Conservation (phyloP, 148 eudicot genomes). For the Fagopyrum esculentum region DNA sequence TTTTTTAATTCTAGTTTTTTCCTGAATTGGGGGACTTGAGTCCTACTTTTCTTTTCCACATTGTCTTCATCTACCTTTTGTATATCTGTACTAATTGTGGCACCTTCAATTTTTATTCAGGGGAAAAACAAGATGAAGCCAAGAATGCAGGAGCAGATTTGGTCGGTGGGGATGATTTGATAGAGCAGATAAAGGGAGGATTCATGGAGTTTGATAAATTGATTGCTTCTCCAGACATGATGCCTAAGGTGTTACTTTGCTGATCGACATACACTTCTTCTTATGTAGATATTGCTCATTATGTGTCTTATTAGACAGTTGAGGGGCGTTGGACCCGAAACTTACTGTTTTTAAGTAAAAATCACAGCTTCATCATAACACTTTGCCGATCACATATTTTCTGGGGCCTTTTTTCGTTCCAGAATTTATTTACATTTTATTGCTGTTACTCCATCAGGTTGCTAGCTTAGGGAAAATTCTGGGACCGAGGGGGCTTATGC, state of each 20-base stretch:
- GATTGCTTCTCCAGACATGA: constrained; percentile 97
- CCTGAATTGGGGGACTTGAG: background rate
- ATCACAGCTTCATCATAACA: background rate
- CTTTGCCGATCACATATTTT: background rate
- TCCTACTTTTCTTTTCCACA: background rate
- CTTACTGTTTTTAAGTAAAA: background rate
- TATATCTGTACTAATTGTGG: background rate
- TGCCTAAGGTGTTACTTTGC: constrained; percentile 71
- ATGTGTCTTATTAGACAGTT: background rate
- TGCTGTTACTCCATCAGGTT: constrained; percentile 41
- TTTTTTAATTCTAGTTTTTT: background rate
- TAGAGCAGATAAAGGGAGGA: constrained; percentile 80
- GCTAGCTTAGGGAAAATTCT: constrained; percentile 82
- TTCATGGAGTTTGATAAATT: constrained; percentile 95
- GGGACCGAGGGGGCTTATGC: constrained; percentile 99
- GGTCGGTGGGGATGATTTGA: constrained; percentile 94
- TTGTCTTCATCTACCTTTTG: background rate
- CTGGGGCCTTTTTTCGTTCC: background rate
- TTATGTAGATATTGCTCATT: constrained; percentile 4
- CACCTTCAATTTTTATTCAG: constrained; percentile 27
- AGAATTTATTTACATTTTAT: constrained; percentile 6
- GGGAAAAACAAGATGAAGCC: constrained; percentile 92
- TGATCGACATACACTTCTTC: background rate
- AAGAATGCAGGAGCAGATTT: constrained; percentile 94
- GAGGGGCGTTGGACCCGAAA: background rate